Conservation (phyloP, 805 yeast species). For the Saccharomyces jurei region DNA sequence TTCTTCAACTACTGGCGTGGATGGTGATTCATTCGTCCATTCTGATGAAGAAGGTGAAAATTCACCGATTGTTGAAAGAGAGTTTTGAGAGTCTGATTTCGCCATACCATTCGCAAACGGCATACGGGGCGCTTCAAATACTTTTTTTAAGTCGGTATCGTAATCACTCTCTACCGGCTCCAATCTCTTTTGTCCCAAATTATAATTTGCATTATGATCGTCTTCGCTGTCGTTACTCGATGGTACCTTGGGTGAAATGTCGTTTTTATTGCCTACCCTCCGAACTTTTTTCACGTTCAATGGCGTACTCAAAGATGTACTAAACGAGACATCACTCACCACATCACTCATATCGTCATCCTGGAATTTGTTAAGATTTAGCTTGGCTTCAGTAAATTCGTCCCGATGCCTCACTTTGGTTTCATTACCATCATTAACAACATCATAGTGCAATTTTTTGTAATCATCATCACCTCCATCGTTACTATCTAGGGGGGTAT, state of each 20-base stretch:
- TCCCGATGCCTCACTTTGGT: constrained; percentile 20
- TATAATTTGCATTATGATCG: neutral
- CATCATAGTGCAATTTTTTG: constrained; percentile 22
- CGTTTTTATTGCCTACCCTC: constrained; percentile 6
- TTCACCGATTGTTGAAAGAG: constrained; percentile 38
- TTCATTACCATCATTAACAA: constrained; percentile 14
- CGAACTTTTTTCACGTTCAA: constrained; percentile 21
- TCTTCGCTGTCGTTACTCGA: constrained; percentile 2
- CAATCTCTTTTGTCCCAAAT: neutral
- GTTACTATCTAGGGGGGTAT: constrained; percentile 8
- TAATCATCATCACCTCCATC: constrained; percentile 7
- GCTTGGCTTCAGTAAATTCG: constrained; percentile 33
- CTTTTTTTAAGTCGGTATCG: constrained; percentile 19
- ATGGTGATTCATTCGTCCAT: constrained; percentile 35
- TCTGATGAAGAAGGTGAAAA: constrained; percentile 41
- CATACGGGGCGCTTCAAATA: constrained; percentile 24
- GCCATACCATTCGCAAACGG: constrained; percentile 24
- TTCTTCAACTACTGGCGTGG: constrained; percentile 8
- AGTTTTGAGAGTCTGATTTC: constrained; percentile 28
- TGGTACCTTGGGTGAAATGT: constrained; percentile 9
- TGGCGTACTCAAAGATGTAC: constrained; percentile 22
- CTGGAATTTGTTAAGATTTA: constrained; percentile 13
- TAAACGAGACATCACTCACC: constrained; percentile 30
- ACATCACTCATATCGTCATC: constrained; percentile 27
- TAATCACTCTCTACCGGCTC: constrained; percentile 15